Base-by-base conservation (phyloP, 176 grass and related monocot genomes). In the Eragrostis curvula region DNA sequence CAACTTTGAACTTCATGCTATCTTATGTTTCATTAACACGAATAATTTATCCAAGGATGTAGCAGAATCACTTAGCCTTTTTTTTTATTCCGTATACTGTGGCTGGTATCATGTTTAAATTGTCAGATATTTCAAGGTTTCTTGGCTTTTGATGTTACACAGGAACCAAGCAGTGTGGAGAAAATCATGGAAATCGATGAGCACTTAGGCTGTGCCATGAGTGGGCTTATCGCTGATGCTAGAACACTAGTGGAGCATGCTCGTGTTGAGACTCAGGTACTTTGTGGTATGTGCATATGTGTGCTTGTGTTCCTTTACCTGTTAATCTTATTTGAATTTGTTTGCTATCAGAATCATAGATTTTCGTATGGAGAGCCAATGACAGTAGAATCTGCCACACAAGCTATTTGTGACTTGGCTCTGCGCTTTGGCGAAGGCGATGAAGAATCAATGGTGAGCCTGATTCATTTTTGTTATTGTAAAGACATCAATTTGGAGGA, bases 131-230 rank as follows among this genome's bases (percentile, higher is more conserved):
- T 66, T 68, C 5, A 74, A 53, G 0, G 11, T 83, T 68, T 52
- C 12, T 73, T 80, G 66, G 2, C 47, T 83, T 83, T 68, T 80
- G 46, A 46, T 81, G 17, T 79, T 82, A 29, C 92, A n/a, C 74
- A 96, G 96, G 96, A 99, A 84, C 96, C 96, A 67, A 96, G 96
- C 82, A 99, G 93, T 86, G 96, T 96, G 55, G 96, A 99, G 83
- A 99, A 99, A 88, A 96, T 99, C 83, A 96, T 96, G 96, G 91
- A 96, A 90, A 92, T 99, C 63, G 96, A 96, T 72, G 93, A 96
- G 49, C 96, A 96, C 80, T 86, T 99, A 61, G 93, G 93, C 29
- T 96, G 96, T 78, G 91, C 89, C 42, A 99, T 99, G 93, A 99
- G 93, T 66, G 96, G 96, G 48, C 85, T 96, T 79, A 96, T 94